These are phyloP conservation scores for Phlebiopsis gigantea DNA, from an alignment of 768 basidiomycete species.

Conservation along the genomic window DNA sequence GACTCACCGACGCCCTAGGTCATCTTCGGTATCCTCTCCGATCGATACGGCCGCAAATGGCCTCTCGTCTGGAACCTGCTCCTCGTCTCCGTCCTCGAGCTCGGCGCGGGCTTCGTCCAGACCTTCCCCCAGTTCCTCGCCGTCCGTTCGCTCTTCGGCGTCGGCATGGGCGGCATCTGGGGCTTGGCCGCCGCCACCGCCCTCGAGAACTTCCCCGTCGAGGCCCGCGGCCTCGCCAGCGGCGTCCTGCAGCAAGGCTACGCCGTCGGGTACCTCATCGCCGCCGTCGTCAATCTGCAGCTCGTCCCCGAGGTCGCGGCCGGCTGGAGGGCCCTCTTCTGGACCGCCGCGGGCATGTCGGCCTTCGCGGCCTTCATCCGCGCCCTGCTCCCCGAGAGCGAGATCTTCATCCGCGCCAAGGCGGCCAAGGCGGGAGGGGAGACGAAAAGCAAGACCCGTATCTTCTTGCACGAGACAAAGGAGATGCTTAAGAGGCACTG, in stretches of 20 bases:
- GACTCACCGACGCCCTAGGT: slow-evolving; percentile 26
- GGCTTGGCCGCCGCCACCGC: slow-evolving; percentile 77
- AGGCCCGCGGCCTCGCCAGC: slow-evolving; percentile 77
- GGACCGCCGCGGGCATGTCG: slow-evolving; percentile 67
- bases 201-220: slow-evolving; percentile 85
- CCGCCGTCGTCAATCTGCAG: slow-evolving; percentile 75
- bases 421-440: slow-evolving; percentile 40
- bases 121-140: slow-evolving; percentile 79
- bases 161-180: slow-evolving; percentile 90
- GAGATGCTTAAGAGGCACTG: slow-evolving; percentile 81
- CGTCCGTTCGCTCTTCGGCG: slow-evolving; percentile 76
- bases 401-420: slow-evolving; percentile 64
- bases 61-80: slow-evolving; percentile 76
- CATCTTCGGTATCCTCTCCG: slow-evolving; percentile 80
- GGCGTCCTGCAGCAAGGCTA: slow-evolving; percentile 90
- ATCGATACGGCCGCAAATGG: slow-evolving; percentile 93
- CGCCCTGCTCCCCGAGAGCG: slow-evolving; percentile 70
- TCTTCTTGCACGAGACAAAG: slow-evolving; percentile 69
- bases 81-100: slow-evolving; percentile 64
- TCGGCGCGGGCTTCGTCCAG: slow-evolving; percentile 76
- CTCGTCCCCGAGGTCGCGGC: slow-evolving; percentile 35
- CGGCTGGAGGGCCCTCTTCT: slow-evolving; percentile 78
- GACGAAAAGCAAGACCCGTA: slow-evolving; percentile 47
- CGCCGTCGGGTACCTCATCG: slow-evolving; percentile 79
- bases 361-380: slow-evolving; percentile 65